Evolutionary conservation across 441 rosid species (phyloP).

Genomic region (Gossypium schwendimanii): DNA sequence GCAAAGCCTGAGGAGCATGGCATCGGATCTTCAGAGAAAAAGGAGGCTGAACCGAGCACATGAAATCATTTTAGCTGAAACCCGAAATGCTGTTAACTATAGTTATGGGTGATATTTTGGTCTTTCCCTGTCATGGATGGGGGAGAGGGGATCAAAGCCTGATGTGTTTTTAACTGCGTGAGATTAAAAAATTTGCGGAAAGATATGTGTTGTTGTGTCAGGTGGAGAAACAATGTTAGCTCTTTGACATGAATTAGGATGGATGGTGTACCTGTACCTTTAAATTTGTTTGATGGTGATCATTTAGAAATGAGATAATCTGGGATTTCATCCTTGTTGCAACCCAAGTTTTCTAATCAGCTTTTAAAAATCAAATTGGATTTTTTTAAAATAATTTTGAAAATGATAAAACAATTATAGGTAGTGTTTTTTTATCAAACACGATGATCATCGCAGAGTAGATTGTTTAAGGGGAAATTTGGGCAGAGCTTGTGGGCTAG

Average conservation of each 20-base stretch:
- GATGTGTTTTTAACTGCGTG: slow-evolving; percentile 11
- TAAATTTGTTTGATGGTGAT: slow-evolving; percentile 5
- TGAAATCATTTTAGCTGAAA: slow-evolving; percentile 14
- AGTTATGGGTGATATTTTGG: slow-evolving; percentile 1
- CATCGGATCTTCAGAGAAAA: slow-evolving; percentile 18
- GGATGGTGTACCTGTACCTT: slow-evolving; percentile 27
- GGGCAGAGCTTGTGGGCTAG: too few relatives aligned
- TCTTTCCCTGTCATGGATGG: slow-evolving; percentile 7
- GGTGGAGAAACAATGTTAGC: neutral
- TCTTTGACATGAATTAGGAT: slow-evolving; percentile 17
- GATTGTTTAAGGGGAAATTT: too few relatives aligned
- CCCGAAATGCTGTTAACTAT: neutral
- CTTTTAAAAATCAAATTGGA: neutral
- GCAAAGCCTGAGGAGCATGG: slow-evolving; percentile 12
- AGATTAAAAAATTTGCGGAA: slow-evolving; percentile 9
- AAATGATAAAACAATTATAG: too few relatives aligned
- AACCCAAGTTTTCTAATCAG: neutral
- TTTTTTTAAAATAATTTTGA: neutral
- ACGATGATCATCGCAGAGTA: too few relatives aligned
- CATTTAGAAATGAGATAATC: neutral
- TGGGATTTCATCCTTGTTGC: slow-evolving; percentile 4
- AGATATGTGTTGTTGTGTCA: slow-evolving; percentile 3
- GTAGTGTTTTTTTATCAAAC: too few relatives aligned
- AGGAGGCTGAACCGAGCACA: slow-evolving; percentile 30
- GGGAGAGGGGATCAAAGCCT: slow-evolving; percentile 2